These are phyloP conservation scores for Penicillium manginii DNA, from an alignment of 495 filamentous ascomycete species.

Conservation along the genomic window DNA sequence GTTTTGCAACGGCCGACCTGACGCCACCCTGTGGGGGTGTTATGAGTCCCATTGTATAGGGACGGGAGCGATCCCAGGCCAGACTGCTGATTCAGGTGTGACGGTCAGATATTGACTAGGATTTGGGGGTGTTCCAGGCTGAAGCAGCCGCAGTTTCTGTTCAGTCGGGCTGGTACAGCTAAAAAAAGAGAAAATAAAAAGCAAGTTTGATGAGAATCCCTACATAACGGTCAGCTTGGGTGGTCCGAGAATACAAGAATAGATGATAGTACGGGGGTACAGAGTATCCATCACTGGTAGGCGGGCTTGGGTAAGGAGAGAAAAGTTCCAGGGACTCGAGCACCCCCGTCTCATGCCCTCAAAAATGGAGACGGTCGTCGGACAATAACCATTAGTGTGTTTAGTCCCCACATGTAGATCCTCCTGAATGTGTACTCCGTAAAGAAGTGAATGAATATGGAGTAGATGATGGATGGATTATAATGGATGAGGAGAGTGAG, in stretches of 20 bases:
- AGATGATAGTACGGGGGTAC: not conserved
- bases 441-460: too few species aligned
- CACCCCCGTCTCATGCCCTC: not conserved
- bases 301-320: not conserved
- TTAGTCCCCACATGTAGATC: constrained; percentile 19
- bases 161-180: not conserved
- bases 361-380: constrained; percentile 10
- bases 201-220: not conserved
- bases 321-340: not conserved
- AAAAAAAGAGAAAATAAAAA: not conserved
- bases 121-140: constrained; percentile 21
- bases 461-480: too few species aligned
- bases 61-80: not conserved
- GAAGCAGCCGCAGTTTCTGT: constrained; percentile 14
- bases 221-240: too few species aligned
- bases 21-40: constrained; percentile 2
- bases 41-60: constrained; percentile 4
- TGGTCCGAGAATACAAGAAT: too few species aligned
- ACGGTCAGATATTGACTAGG: constrained; percentile 11
- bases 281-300: not conserved
- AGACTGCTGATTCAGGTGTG: constrained; percentile 10
- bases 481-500: too few species aligned
- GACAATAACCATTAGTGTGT: constrained; percentile 21
- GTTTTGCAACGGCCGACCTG: constrained; percentile 12
- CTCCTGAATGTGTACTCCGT: constrained; percentile 1